phyloP scores from a whole-genome alignment of 352 stramenopile genomes.

The Salisapilia sapeloensis region DNA sequence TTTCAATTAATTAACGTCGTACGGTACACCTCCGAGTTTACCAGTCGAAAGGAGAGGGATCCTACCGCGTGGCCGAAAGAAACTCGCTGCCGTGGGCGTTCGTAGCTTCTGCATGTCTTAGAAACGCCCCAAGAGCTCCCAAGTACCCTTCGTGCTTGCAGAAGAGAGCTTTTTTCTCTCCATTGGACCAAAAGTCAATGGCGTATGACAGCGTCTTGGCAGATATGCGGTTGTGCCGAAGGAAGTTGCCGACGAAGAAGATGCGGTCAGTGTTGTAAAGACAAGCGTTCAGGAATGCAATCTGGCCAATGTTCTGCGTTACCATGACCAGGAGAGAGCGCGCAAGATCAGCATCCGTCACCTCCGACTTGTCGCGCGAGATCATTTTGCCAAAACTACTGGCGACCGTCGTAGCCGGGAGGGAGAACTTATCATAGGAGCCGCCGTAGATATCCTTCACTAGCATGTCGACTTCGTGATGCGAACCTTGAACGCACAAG shows the following conservation, averaged over 20 bases:
- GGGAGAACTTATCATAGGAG: constrained; percentile 89
- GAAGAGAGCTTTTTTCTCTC: constrained; percentile 84
- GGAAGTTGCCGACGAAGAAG: constrained; percentile 96
- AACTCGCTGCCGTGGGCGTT: constrained; percentile 55
- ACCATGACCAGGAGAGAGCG: constrained; percentile 96
- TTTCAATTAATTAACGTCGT: too few relatives aligned
- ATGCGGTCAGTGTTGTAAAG: constrained; percentile 95
- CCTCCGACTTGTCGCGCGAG: constrained; percentile 24
- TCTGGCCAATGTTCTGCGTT: constrained; percentile 95
- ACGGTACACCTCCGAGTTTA: too few relatives aligned
- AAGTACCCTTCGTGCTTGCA: constrained; percentile 97
- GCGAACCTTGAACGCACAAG: constrained; percentile 58
- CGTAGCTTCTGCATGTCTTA: constrained; percentile 68
- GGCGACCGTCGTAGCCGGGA: constrained; percentile 84
- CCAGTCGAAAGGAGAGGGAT: constrained; percentile 5
- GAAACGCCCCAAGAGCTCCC: constrained; percentile 94
- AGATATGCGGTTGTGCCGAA: constrained; percentile 95
- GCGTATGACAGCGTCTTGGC: constrained; percentile 84
- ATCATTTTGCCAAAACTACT: constrained; percentile 94
- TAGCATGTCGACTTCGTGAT: constrained; percentile 90
- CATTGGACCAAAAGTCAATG: constrained; percentile 98
- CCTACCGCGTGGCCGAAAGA: constrained; percentile 14
- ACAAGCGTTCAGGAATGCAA: constrained; percentile 96
- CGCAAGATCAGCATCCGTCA: constrained; percentile 92
- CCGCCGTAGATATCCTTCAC: constrained; percentile 99